These are phyloP conservation scores for Hortaea werneckii DNA, from an alignment of 2,329 filamentous ascomycete species.

Conservation along the genomic window DNA sequence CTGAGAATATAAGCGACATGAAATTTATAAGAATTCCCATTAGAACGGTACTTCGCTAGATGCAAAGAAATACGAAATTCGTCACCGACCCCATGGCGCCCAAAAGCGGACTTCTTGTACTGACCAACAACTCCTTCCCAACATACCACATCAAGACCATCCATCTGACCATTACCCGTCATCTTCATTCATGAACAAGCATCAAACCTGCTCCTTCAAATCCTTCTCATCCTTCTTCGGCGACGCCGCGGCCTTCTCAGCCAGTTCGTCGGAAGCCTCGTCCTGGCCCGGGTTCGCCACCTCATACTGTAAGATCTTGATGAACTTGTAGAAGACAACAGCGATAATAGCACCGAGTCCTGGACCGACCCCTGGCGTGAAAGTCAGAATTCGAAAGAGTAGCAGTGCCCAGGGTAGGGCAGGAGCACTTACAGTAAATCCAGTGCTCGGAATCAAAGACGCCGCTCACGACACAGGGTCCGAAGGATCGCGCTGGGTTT, in stretches of 20 bases:
- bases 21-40: no score
- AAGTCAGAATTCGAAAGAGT: not conserved
- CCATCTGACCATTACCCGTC: no score
- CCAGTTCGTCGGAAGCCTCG: conserved; percentile 3
- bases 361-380: conserved; percentile 11
- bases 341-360: conserved; percentile 9
- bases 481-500: conserved; percentile 27
- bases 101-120: no score
- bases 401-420: not conserved
- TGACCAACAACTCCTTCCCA: no score
- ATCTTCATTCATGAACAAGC: no score
- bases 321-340: conserved; percentile 18
- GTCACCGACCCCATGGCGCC: no score
- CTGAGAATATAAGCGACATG: no score
- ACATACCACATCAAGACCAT: no score
- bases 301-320: conserved; percentile 21
- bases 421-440: conserved; percentile 19
- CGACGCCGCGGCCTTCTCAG: conserved; percentile 3
- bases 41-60: no score
- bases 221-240: not conserved
- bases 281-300: conserved; percentile 23
- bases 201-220: not conserved
- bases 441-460: conserved; percentile 22
- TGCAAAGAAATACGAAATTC: no score
- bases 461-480: conserved; percentile 22